Evolutionary conservation across 208 protist species (phyloP), one percentile per base, ranked within the genome.

Genomic region (Naegleria lovaniensis): DNA sequence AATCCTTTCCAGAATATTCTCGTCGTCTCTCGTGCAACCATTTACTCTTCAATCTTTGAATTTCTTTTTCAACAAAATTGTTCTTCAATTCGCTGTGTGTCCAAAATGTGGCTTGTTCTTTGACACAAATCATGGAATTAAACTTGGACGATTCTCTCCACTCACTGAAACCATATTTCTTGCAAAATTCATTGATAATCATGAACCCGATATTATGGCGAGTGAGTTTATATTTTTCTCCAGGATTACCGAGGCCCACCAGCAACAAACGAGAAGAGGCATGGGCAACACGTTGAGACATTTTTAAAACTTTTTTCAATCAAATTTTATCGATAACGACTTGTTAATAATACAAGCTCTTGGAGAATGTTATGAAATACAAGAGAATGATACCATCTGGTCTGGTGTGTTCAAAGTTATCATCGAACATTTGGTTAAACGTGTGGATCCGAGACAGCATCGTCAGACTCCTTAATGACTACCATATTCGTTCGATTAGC

Each of bases 201-300:
- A 58, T 15, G 11, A 92, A 93, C 38, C 92, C 92, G 33, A 93
- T 86, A 75, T 93, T 93, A 39, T 93, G 92, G 91, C 92, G 76
- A 5, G 90, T 93, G 9, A 83, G 43, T 83, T 38, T 4, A 79
- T 93, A 91, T 83, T 93, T 59, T 9, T 84, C 29, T 55, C 92
- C 91, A 29, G 92, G 92, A 91, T 93, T 93, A 90, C 92, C 92
- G 0, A 93, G n/a, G 0, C 92, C 92, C 85, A 91, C 43, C 6
- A 93, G 67, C 9, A 92, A 48, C 43, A 90, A 92, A 90, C 89
- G 59, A 48, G 43, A 48, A n/a, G n/a, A n/a, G n/a, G n/a, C n/a
- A n/a, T n/a, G n/a, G 43, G 43, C 43, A 1, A 7, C 43, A 48
- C 5, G 7, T 7, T 1, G 7, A 48, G 43, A 48, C 43, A 48